Conservation (phyloP, 2,329 filamentous ascomycete genomes). For the Orbilia oligospora region DNA sequence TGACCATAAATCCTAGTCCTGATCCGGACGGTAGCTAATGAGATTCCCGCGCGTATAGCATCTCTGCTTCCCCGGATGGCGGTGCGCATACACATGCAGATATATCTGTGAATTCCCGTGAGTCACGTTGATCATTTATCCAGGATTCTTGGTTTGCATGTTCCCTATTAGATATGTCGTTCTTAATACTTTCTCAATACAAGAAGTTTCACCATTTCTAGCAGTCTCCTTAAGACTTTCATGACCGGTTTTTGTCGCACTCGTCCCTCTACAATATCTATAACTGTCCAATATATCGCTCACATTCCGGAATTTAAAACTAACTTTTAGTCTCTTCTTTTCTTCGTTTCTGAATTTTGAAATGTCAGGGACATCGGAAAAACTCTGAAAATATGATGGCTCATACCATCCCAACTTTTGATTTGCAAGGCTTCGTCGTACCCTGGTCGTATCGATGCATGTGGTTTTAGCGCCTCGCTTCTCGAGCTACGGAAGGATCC, state of each 20-base stretch:
- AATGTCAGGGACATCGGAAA: slow-evolving; percentile 7
- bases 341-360: slow-evolving; percentile 5
- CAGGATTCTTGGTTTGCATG: slow-evolving; percentile 2
- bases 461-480: slow-evolving; percentile 43
- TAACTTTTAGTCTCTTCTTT: background rate
- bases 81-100: slow-evolving; percentile 30
- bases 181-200: background rate
- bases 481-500: slow-evolving; percentile 48
- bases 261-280: background rate
- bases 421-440: background rate
- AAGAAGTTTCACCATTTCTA: background rate
- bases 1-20: background rate
- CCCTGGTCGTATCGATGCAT: slow-evolving; percentile 3
- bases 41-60: slow-evolving; percentile 25
- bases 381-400: background rate
- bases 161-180: background rate
- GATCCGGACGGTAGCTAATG: slow-evolving; percentile 11
- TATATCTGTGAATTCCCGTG: slow-evolving; percentile 9
- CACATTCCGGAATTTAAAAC: background rate
- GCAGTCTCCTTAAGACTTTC: background rate
- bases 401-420: slow-evolving; percentile 7
- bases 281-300: background rate
- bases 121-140: slow-evolving; percentile 22
- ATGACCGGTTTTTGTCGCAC: background rate
- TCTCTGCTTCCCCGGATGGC: slow-evolving; percentile 32